phyloP scores from a whole-genome alignment of 805 yeast species.

The Teunomyces cretensis region DNA sequence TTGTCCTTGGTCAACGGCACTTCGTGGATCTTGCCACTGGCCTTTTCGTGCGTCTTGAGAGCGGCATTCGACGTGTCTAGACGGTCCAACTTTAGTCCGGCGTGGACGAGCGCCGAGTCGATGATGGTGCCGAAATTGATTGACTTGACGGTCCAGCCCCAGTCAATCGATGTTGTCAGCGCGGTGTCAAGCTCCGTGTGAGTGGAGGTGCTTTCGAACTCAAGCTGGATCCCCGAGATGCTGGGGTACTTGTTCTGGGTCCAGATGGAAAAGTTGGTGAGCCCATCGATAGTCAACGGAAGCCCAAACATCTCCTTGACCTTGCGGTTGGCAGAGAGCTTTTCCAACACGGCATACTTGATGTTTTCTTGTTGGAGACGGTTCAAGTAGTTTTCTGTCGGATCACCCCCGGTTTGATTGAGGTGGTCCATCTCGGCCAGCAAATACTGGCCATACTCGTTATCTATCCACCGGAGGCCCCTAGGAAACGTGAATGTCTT shows the following conservation, averaged over 20 bases:
- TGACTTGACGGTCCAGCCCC: conserved; percentile 29
- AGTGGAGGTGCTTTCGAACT: conserved; percentile 12
- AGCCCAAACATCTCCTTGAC: conserved; percentile 27
- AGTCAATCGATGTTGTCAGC: conserved; percentile 6
- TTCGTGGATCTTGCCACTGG: conserved; percentile 28
- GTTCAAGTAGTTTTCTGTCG: conserved; percentile 12
- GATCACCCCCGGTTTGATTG: conserved; percentile 7
- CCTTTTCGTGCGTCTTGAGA: conserved; percentile 11
- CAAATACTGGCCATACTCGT: conserved; percentile 15
- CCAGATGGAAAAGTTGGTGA: conserved; percentile 25
- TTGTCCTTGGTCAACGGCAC: conserved; percentile 12
- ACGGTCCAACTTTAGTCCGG: conserved; percentile 27
- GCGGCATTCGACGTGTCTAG: conserved; percentile 11
- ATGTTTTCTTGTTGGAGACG: conserved; percentile 22
- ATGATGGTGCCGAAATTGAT: conserved; percentile 18
- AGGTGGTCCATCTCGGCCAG: conserved; percentile 15
- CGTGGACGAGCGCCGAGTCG: conserved; percentile 18
- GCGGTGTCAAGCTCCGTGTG: background rate
- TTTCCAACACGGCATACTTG: conserved; percentile 26
- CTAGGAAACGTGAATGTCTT: conserved; percentile 25
- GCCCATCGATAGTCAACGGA: conserved; percentile 22
- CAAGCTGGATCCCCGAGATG: conserved; percentile 28
- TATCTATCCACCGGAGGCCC: conserved; percentile 26
- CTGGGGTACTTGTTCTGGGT: conserved; percentile 28
- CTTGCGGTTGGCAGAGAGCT: conserved; percentile 19